Evolutionary conservation across 2,329 filamentous ascomycete species (phyloP).

Genomic region (Xylaria sp.): DNA sequence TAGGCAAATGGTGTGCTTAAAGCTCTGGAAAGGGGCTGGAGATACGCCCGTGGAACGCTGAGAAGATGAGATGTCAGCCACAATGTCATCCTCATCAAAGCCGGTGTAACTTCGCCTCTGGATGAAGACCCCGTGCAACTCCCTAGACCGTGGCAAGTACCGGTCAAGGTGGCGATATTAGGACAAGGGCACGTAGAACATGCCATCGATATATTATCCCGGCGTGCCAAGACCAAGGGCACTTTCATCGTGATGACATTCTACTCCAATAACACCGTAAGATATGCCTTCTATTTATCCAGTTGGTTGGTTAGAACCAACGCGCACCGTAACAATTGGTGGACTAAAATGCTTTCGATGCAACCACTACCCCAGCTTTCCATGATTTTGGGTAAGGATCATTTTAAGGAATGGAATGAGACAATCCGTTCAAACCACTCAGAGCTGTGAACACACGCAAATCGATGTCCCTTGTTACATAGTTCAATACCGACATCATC

Average conservation of each 20-base stretch:
- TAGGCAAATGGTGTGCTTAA: slow-evolving; percentile 21
- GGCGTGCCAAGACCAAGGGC: slow-evolving; percentile 33
- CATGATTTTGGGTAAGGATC: slow-evolving; percentile 10
- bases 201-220: slow-evolving; percentile 39
- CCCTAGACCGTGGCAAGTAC: slow-evolving; percentile 27
- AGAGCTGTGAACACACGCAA: background rate
- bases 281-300: slow-evolving; percentile 36
- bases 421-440: slow-evolving; percentile 20
- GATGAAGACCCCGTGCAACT: slow-evolving; percentile 10
- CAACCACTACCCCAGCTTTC: slow-evolving; percentile 2
- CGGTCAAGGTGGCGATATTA: slow-evolving; percentile 35
- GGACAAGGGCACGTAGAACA: slow-evolving; percentile 36
- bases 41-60: slow-evolving; percentile 8
- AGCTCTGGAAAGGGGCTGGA: background rate
- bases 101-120: slow-evolving; percentile 30
- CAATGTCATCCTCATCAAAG: slow-evolving; percentile 29
- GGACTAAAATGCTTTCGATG: slow-evolving; percentile 4
- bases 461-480: background rate
- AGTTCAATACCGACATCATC: background rate
- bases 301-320: slow-evolving; percentile 26
- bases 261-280: slow-evolving; percentile 18
- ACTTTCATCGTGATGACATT: slow-evolving; percentile 28
- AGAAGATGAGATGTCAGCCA: slow-evolving; percentile 19
- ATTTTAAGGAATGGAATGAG: slow-evolving; percentile 26
- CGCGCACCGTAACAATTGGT: slow-evolving; percentile 3